Percentiles rank a stretch among this genome's conserved stretches.
phyloP scores from a whole-genome alignment of 1,139 yeast species.

The Candida sanyaensis region DNA sequence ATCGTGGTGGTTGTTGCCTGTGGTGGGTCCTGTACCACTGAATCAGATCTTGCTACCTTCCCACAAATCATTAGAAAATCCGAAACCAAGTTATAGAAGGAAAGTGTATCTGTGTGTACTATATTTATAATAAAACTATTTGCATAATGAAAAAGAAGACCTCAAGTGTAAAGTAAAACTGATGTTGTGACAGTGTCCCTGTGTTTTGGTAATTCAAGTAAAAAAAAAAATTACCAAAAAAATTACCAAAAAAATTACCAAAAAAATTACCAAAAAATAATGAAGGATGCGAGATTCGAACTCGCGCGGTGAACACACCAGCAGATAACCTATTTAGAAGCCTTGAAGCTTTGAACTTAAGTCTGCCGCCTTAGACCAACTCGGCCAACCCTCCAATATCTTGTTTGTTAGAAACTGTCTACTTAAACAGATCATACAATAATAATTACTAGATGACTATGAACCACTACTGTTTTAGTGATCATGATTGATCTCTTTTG shows the following conservation, averaged over 20 bases:
- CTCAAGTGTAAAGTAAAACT: no score
- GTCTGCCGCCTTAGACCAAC: conserved; percentile 9
- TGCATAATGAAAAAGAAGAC: no score
- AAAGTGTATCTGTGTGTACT: not conserved
- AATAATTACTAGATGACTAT: no score
- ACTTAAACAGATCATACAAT: no score
- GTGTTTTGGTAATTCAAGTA: not conserved
- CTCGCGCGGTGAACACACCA: conserved; percentile 8
- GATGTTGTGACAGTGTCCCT: no score
- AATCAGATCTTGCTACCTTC: conserved; percentile 17
- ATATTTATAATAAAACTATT: no score
- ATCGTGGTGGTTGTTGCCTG: conserved; percentile 61
- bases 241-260: no score
- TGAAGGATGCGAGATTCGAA: conserved; percentile 9
- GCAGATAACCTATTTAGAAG: not conserved
- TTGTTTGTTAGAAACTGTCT: not conserved
- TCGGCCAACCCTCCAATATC: conserved; percentile 8
- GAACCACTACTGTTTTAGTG: conserved; percentile 12
- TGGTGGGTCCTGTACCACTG: conserved; percentile 57
- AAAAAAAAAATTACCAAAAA: not conserved
- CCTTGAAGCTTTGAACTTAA: not conserved
- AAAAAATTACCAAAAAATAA: not conserved
- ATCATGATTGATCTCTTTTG: not conserved
- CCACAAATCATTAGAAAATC: conserved; percentile 13
- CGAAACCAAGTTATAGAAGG: conserved; percentile 15